Evolutionary conservation across 768 basidiomycete genomes (phyloP).

Genomic region (Phlebiopsis gigantea): DNA sequence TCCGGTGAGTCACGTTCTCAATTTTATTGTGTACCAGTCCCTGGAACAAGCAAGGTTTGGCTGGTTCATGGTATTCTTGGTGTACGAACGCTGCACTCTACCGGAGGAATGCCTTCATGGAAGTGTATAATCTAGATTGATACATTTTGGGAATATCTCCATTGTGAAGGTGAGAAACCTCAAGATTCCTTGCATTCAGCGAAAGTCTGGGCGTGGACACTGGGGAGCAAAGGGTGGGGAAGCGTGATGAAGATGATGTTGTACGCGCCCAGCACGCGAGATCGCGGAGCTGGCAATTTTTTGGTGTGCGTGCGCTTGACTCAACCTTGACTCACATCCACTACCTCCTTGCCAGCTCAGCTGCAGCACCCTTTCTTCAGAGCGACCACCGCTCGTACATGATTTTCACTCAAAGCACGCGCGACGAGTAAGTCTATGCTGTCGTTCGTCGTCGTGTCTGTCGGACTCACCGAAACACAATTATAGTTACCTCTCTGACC

Average conservation of each 20-base stretch:
- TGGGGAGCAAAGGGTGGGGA: no score
- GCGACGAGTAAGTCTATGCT: slow-evolving; percentile 67
- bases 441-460: slow-evolving; percentile 14
- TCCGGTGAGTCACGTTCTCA: no score
- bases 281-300: slow-evolving; percentile 6
- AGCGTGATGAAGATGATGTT: background rate
- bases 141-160: no score
- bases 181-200: no score
- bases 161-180: no score
- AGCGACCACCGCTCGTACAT: slow-evolving; percentile 45
- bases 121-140: no score
- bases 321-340: slow-evolving; percentile 9
- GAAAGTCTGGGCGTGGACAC: no score
- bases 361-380: slow-evolving; percentile 7
- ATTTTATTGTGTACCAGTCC: no score
- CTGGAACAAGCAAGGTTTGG: no score
- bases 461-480: slow-evolving; percentile 5
- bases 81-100: no score
- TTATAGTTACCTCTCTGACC: slow-evolving; percentile 81
- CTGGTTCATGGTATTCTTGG: no score
- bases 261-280: background rate
- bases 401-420: slow-evolving; percentile 82
- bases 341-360: slow-evolving; percentile 10
- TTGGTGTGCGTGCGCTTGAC: slow-evolving; percentile 7
- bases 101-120: no score